phyloP scores from a whole-genome alignment of 371 early-diverging fungal genomes.

The Zopfochytrium polystomum region DNA sequence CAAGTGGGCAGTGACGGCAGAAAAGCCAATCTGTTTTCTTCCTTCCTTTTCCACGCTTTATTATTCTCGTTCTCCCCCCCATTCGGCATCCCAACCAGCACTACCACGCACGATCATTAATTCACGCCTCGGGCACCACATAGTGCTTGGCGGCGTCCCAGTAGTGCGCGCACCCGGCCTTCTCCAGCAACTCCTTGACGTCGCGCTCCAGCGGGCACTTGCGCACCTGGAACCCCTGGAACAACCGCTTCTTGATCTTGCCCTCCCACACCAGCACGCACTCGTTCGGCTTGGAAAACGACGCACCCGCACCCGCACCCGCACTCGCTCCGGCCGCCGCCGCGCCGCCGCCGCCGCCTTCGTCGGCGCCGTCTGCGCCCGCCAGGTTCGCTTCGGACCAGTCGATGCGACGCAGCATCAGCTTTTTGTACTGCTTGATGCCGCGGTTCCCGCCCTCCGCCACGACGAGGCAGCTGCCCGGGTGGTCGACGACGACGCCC shows the following conservation, averaged over 20 bases:
- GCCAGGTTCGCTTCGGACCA: slow-evolving; percentile 67
- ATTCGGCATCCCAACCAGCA: background rate
- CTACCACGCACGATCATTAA: background rate
- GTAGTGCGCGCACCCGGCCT: slow-evolving; percentile 68
- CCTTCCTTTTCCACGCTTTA: background rate
- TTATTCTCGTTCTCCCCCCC: background rate
- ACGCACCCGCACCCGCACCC: slow-evolving; percentile 50
- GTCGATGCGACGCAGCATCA: slow-evolving; percentile 93
- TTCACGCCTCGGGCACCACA: background rate
- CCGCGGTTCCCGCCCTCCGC: slow-evolving; percentile 93
- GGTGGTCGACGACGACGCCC: slow-evolving; percentile 73
- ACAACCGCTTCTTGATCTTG: slow-evolving; percentile 67
- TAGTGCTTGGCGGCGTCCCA: slow-evolving; percentile 74
- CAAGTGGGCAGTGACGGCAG: no score
- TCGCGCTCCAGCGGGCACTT: slow-evolving; percentile 71
- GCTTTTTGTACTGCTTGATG: slow-evolving; percentile 86
- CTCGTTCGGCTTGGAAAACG: slow-evolving; percentile 63
- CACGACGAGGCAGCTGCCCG: slow-evolving; percentile 73
- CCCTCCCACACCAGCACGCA: slow-evolving; percentile 95
- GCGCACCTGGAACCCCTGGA: slow-evolving; percentile 72
- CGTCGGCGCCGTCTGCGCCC: slow-evolving; percentile 32
- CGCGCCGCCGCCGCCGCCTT: slow-evolving; percentile 49
- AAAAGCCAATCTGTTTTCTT: background rate
- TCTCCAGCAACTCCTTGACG: slow-evolving; percentile 68
- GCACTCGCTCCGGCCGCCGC: no score